Evolutionary conservation across 2,329 filamentous ascomycete species (phyloP), one percentile per base, ranked within the genome.

Genomic region (Fusarium avenaceum): DNA sequence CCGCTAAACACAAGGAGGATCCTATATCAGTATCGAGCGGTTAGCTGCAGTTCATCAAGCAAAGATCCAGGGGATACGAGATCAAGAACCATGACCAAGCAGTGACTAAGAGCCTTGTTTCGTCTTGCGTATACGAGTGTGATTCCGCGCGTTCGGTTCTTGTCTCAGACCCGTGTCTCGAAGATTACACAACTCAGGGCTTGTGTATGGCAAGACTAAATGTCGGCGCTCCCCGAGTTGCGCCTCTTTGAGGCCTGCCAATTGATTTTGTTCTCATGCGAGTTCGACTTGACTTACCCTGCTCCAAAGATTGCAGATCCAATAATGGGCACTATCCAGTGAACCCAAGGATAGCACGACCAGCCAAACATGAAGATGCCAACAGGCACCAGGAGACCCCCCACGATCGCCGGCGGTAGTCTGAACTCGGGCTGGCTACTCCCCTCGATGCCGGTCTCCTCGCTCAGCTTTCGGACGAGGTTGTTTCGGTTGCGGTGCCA

Each of bases 331-430:
- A 89, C 85, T 64, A 92, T 91, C 89, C 89, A 95, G 79, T 93
- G 90, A 48, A 97, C 86, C 71, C 79, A 85, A 3, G 89, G 78
- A 76, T 90, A 94, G 15, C 91, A 91, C 6, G 92, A 94, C 92
- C 93, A 97, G 10, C 89, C 93, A 79, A 97, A 97, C 80, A 92
- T 91, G 78, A 97, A 97, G 17, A 98, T 80, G 8, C 93, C 92
- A 57, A 92, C 82, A 7, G 94, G 92, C 32, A 96, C 92, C 11
- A 97, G 79, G 44, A 93, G 79, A 1, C 89, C 89, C n/a, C 94
- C 95, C 9, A 85, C 76, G 51, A 94, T 91, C 20, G 89, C 87
- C 33, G 92, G 89, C 8, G 93, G 92, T 33, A 97, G 85, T 63
- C 93, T 89, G 80, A 91, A 96, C 80, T 97, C 95, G 10, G 95